A percentile compares a stretch with the other conserved stretches of the same genome.
These are phyloP conservation scores for Solanum piurae DNA, from an alignment of 257 asterid species.

Conservation along the genomic window DNA sequence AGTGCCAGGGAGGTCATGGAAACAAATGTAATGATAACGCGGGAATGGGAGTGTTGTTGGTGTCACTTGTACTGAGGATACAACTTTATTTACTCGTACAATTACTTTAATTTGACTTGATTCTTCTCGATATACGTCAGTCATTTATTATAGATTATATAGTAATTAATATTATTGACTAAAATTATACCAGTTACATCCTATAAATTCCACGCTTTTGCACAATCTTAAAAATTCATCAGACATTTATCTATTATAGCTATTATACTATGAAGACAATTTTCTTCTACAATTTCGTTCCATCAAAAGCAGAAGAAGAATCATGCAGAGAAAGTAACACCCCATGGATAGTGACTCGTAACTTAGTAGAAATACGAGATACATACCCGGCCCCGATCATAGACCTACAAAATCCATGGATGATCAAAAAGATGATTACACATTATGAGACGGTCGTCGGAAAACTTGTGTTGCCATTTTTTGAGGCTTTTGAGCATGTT, in stretches of 20 bases:
- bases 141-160: neutral
- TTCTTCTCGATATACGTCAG: too few species aligned
- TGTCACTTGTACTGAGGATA: too few species aligned
- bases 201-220: neutral
- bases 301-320: conserved; percentile 25
- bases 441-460: conserved; percentile 20
- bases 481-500: conserved; percentile 30
- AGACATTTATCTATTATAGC: neutral
- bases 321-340: neutral
- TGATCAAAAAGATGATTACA: conserved; percentile 28
- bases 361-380: conserved; percentile 37
- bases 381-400: conserved; percentile 14
- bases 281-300: conserved; percentile 30
- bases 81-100: too few species aligned
- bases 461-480: conserved; percentile 17
- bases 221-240: neutral
- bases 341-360: conserved; percentile 4
- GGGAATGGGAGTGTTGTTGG: too few species aligned
- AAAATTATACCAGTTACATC: neutral
- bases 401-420: conserved; percentile 35
- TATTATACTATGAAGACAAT: conserved; percentile 14
- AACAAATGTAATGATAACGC: too few species aligned
- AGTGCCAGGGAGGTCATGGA: too few species aligned
- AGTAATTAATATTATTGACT: neutral
- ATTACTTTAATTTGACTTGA: too few species aligned